A percentile compares a stretch with the other conserved stretches of the same genome.
These are phyloP conservation scores for Gnomoniopsis sp. DNA, from an alignment of 2,329 filamentous ascomycete species.

Conservation along the genomic window DNA sequence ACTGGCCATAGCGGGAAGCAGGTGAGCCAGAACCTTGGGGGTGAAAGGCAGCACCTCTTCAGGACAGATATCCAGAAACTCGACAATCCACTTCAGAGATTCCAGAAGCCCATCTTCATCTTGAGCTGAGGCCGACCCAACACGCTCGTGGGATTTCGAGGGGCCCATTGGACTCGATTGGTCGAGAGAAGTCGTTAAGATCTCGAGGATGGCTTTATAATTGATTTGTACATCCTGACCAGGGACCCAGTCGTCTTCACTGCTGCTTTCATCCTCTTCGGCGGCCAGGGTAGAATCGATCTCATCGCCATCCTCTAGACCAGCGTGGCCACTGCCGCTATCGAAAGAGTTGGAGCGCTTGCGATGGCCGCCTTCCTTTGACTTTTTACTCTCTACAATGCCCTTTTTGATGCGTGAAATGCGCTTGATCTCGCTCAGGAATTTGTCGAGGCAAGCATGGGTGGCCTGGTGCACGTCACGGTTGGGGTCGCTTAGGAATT, in stretches of 20 bases:
- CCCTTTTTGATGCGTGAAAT: conserved; percentile 92
- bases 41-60: conserved; percentile 96
- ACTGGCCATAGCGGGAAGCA: conserved; percentile 91
- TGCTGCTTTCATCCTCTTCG: conserved; percentile 58
- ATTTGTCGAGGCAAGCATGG: conserved; percentile 82
- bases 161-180: conserved; percentile 13
- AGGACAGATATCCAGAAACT: conserved; percentile 94
- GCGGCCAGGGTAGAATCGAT: conserved; percentile 55
- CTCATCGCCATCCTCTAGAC: conserved; percentile 58
- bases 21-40: conserved; percentile 84
- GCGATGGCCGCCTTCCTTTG: conserved; percentile 61
- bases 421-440: conserved; percentile 88
- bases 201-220: conserved; percentile 86
- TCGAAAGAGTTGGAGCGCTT: conserved; percentile 70
- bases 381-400: conserved; percentile 79
- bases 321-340: conserved; percentile 56
- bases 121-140: conserved; percentile 27
- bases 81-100: conserved; percentile 90
- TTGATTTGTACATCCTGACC: conserved; percentile 96
- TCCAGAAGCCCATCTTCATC: conserved; percentile 92
- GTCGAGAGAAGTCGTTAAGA: conserved; percentile 84
- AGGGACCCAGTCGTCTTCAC: conserved; percentile 93
- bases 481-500: conserved; percentile 88
- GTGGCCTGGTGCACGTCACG: conserved; percentile 93
- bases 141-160: conserved; percentile 8